These are phyloP conservation scores for Sorghum bicolor DNA, from an alignment of 176 grass and related monocot species.

Conservation along the genomic window Sorghum_bicolor_NCBIv3 NC_012874.2:7024501-7025000, in stretches of 20 bases:
- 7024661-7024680: not conserved
- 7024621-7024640: not conserved
- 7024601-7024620: slow-evolving; percentile 14
- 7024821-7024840: not conserved
- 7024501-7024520: slow-evolving; percentile 60
- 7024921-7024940: not conserved
- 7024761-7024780: slow-evolving; percentile 95
- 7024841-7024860: not conserved
- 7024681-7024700: slow-evolving; percentile 19
- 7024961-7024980: slow-evolving; percentile 4
- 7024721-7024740: slow-evolving; percentile 41
- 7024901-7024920: not conserved
- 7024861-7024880: not conserved
- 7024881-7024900: not conserved
- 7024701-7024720: slow-evolving; percentile 39
- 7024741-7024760: slow-evolving; percentile 91
- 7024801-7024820: not conserved
- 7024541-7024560: slow-evolving; percentile 35
- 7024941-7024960: not conserved
- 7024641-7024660: not conserved
- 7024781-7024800: slow-evolving; percentile 35
- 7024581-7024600: slow-evolving; percentile 50
- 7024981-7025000: not conserved
- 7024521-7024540: slow-evolving; percentile 16
- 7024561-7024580: slow-evolving; percentile 48